A percentile compares a stretch with the other conserved stretches of the same genome.
Conservation (phyloP, 169 alveolate genomes). For the Plasmodium fragile region DNA sequence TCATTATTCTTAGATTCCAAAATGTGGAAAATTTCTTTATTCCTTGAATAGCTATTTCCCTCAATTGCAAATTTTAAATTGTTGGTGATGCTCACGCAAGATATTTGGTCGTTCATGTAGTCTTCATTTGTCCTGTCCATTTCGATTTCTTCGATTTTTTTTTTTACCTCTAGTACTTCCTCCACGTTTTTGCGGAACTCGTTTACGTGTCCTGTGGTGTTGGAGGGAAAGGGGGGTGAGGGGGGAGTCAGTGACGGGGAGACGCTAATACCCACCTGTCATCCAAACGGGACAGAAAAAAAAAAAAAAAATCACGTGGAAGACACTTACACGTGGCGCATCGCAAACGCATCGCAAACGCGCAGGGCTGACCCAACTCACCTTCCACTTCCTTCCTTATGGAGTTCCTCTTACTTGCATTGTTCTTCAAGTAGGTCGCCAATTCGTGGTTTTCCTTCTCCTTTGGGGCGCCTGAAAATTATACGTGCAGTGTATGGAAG, state of each 20-base stretch:
- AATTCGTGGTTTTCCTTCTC: constrained; percentile 17
- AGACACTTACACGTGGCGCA: not conserved
- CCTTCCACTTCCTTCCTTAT: constrained; percentile 69
- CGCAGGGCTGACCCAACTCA: not conserved
- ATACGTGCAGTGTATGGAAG: not conserved
- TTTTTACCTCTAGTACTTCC: constrained; percentile 36
- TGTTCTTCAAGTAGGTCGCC: constrained; percentile 25
- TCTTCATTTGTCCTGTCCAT: constrained; percentile 23
- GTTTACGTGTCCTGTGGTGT: constrained; percentile 26
- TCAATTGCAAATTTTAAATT: constrained; percentile 34
- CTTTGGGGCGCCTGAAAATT: constrained; percentile 31
- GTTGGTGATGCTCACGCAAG: constrained; percentile 41
- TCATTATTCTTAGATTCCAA: constrained; percentile 57
- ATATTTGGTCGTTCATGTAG: constrained; percentile 42
- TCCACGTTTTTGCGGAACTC: constrained; percentile 38
- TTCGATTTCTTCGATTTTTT: constrained; percentile 49
- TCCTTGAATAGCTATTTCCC: constrained; percentile 36
- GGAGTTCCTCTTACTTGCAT: constrained; percentile 36
- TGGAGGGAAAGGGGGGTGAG: not conserved
- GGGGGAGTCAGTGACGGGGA: not conserved
- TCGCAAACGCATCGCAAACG: not conserved
- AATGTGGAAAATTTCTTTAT: constrained; percentile 36
- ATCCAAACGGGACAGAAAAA: not conserved
- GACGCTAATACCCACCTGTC: not conserved
- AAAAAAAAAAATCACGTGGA: not conserved